Evolutionary conservation across 768 basidiomycete genomes (phyloP), one percentile per base, ranked within the genome.

Genomic region (Panaeolus papilionaceus): DNA sequence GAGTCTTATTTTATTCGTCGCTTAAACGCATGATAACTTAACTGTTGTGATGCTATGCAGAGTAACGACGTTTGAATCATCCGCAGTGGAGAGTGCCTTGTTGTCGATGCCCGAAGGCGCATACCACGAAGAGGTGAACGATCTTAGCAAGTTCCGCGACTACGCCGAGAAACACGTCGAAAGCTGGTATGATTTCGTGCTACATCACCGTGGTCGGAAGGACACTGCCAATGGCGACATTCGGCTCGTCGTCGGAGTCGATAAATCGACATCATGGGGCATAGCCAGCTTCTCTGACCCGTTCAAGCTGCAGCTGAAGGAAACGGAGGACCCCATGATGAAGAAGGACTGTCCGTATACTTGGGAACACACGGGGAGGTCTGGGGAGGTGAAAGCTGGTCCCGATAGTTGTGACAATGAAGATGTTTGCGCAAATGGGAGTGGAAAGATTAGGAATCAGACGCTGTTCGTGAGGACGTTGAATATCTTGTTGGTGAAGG

Each of bases 21-120:
- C 8, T 23, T 3, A 42, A 42, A 42, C 16, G 40, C 33, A 42
- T 16, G 40, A 10, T 5, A 42, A 42, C 1, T 3, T 42, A 5
- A 42, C 16, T 16, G 10, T 42, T 42, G 40, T 42, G 11, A 8
- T 5, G 28, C 10, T 33, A 7, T 65, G 38, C 40, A 66, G 69
- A 40, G 20, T 67, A 38, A 40, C 69, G 28, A 62, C 68, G 28
- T 74, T 75, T 54, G 66, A 66, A 44, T 70, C 69, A 10, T 66
- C 67, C 0, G 69, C 66, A 14, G 47, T 71, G 2, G 77, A 78
- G 69, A 79, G 78, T 1, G 77, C 79, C 4, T 63, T 80, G 8
- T 71, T 81, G 9, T 62, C 77, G 23, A 74, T 82, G 45, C 79
- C 81, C 0, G 74, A 79, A 39, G 81, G 79, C 5, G 76, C 78